Evolutionary conservation across 352 stramenopile species (phyloP), one percentile per base, ranked within the genome.

Genomic region (Chrysophaeum taylorii): DNA sequence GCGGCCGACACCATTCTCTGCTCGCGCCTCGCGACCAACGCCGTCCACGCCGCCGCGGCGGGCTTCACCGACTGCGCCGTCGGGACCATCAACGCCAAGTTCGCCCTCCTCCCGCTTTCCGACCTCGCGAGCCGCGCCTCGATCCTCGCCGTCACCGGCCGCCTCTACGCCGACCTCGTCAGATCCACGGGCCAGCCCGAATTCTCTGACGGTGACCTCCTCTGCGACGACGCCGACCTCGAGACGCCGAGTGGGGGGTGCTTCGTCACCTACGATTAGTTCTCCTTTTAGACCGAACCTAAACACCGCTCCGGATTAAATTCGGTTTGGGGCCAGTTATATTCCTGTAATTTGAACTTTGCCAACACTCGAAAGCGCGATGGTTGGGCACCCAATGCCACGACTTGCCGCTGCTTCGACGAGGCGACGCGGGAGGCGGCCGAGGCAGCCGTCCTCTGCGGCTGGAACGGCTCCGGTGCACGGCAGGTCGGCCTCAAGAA

Each of bases 11-110:
- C 79, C 72, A 77, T 97, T 54, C 96, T 97, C 82, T 97, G 93
- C 81, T 91, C 94, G 82, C 84, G 96, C 71, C 84, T 98, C 35
- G 88, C 87, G 35, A 90, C 97, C 78, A 96, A 96, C 78, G 92
- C 92, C 31, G 92, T 97, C 41, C 91, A 98, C 78, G 92, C 89
- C 35, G 87, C 90, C 64, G 96, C 96, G 89, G 89, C 91, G 4
- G 92, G 92, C 23, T 95, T 91, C 78, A 96, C 91, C 43, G 87
- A 83, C 64, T 96, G 96, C 75, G 92, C 89, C 23, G 88, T 95
- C 33, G 92, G 88, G 25, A 84, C 96, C 38, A 90, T 89, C 70
- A 93, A 94, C 76, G 96, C 95, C 74, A 83, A 90, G 63, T 82
- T 90, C 21, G 89, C 94, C n/a, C 93, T 91, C 75, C 87, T 76